These are phyloP conservation scores for Botryotinia convoluta DNA, from an alignment of 2,329 filamentous ascomycete species.

Conservation along the genomic window DNA sequence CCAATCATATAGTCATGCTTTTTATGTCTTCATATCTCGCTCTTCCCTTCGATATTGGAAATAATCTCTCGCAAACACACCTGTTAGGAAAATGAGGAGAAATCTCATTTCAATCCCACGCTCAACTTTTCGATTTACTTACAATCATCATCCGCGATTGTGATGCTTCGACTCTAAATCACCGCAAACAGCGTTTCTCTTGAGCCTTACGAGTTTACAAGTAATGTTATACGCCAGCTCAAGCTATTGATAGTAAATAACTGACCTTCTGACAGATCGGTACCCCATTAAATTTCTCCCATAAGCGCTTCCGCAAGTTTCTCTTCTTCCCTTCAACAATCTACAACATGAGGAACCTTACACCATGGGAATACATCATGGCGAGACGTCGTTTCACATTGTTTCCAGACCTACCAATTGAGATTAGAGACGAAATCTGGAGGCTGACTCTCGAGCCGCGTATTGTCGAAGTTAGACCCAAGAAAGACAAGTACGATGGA, in stretches of 20 bases:
- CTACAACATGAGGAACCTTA: background rate
- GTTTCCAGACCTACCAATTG: background rate
- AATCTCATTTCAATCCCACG: background rate
- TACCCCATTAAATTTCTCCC: accelerated
- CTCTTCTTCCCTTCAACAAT: background rate
- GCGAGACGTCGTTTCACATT: background rate
- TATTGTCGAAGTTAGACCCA: background rate
- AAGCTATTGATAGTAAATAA: background rate
- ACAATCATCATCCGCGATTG: background rate
- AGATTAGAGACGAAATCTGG: background rate
- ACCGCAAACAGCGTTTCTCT: too few species aligned
- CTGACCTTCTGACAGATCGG: background rate
- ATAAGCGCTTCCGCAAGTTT: too few species aligned
- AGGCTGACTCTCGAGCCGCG: background rate
- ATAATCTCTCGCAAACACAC: background rate
- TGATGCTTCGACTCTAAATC: background rate
- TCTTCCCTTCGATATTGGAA: background rate
- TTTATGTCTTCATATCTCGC: background rate
- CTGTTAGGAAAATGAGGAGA: background rate
- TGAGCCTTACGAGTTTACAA: background rate
- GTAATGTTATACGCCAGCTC: background rate
- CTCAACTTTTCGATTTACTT: background rate
- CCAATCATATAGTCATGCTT: background rate
- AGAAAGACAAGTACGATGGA: accelerated
- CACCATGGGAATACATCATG: background rate